Conservation (phyloP, 176 grass and related monocot species). For the barley (Hordeum vulgare) region MorexV3_pseudomolecules_assembly NC_058521.1:63621560-63622059, state of each 20-base stretch:
- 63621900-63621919: too few species aligned
- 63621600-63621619: not conserved
- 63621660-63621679: not conserved
- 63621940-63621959: too few species aligned
- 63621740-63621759: not conserved
- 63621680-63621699: not conserved
- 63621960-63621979: too few species aligned
- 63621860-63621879: too few species aligned
- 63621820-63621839: not conserved
- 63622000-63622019: too few species aligned
- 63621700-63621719: not conserved
- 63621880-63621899: too few species aligned
- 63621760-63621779: not conserved
- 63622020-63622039: too few species aligned
- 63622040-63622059: too few species aligned
- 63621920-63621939: too few species aligned
- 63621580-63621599: not conserved
- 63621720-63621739: slow-evolving; percentile 1
- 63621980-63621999: too few species aligned
- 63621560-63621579: not conserved
- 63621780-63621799: not conserved
- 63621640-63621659: not conserved
- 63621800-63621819: not conserved
- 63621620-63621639: not conserved
- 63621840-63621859: too few species aligned